A percentile compares a stretch with the other conserved stretches of the same genome.
Conservation (phyloP, 306 rosid species). For the Morella rubra region DNA sequence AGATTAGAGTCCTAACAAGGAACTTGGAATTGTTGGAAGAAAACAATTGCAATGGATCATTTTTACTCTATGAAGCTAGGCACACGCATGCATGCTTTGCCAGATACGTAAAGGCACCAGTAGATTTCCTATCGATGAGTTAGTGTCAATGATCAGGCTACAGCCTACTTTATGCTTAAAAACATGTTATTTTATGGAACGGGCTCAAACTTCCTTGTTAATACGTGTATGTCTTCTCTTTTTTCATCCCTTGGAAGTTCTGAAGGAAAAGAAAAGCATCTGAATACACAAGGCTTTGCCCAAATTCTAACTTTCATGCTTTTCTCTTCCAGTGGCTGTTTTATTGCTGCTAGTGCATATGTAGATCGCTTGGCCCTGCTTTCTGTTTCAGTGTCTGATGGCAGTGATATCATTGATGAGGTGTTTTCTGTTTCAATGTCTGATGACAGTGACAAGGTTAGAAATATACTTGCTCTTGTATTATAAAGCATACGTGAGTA, state of each 20-base stretch:
- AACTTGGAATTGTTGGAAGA: neutral
- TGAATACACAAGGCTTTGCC: slow-evolving; percentile 22
- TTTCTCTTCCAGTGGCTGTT: slow-evolving; percentile 82
- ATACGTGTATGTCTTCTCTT: slow-evolving; percentile 13
- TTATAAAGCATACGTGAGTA: slow-evolving; percentile 27
- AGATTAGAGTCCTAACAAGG: neutral
- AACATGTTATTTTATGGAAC: neutral
- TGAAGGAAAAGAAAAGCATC: slow-evolving; percentile 16
- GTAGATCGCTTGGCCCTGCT: slow-evolving; percentile 76
- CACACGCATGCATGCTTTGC: neutral
- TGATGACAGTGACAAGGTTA: slow-evolving; percentile 64
- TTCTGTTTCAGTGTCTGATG: slow-evolving; percentile 65
- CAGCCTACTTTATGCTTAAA: neutral
- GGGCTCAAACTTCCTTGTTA: neutral
- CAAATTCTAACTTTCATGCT: slow-evolving; percentile 20
- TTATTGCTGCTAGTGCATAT: slow-evolving; percentile 86
- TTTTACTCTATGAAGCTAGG: neutral
- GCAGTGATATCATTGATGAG: slow-evolving; percentile 75
- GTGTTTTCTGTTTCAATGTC: slow-evolving; percentile 71
- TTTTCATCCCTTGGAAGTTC: neutral
- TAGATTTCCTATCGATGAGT: neutral
- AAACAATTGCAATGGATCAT: neutral
- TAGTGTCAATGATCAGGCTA: neutral
- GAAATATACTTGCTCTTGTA: slow-evolving; percentile 21
- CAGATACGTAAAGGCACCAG: neutral